A percentile compares a stretch with the other conserved stretches of the same genome.
phyloP scores from a whole-genome alignment of 1,284 basidiomycete species.

The Fomitopsis palustris region DNA sequence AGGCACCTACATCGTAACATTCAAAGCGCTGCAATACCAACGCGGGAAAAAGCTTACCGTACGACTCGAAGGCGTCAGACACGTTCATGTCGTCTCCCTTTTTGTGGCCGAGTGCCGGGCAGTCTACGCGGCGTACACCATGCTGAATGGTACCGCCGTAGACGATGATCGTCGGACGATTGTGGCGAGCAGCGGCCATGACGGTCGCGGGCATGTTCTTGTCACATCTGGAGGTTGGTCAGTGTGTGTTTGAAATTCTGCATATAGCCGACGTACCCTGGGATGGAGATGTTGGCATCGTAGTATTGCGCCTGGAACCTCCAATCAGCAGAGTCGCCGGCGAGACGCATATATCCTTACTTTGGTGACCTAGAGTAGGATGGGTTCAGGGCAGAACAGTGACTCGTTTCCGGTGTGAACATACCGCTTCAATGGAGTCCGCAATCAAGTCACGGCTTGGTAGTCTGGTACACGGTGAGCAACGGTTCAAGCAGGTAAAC shows the following conservation, averaged over 20 bases:
- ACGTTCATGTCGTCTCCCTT: conserved; percentile 82
- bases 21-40: background rate
- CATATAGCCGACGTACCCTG: conserved; percentile 38
- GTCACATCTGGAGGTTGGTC: conserved; percentile 51
- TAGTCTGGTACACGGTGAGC: conserved; percentile 43
- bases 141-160: conserved; percentile 85
- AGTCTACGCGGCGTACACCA: conserved; percentile 74
- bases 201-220: conserved; percentile 94
- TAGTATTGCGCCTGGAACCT: conserved; percentile 72
- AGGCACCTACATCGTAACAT: conserved; percentile 52
- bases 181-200: conserved; percentile 82
- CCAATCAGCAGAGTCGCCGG: background rate
- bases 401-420: conserved; percentile 15
- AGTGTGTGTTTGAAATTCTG: background rate
- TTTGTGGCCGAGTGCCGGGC: conserved; percentile 73
- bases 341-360: conserved; percentile 31
- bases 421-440: conserved; percentile 84
- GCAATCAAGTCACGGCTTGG: conserved; percentile 90
- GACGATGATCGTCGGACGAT: conserved; percentile 81
- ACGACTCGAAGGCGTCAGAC: conserved; percentile 81
- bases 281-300: conserved; percentile 82
- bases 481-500: background rate
- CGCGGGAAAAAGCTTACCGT: conserved; percentile 39
- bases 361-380: conserved; percentile 54
- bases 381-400: no score